Evolutionary conservation across 2,329 filamentous ascomycete species (phyloP), one percentile per base, ranked within the genome.

Genomic region (Trichoderma arundinaceum): DNA sequence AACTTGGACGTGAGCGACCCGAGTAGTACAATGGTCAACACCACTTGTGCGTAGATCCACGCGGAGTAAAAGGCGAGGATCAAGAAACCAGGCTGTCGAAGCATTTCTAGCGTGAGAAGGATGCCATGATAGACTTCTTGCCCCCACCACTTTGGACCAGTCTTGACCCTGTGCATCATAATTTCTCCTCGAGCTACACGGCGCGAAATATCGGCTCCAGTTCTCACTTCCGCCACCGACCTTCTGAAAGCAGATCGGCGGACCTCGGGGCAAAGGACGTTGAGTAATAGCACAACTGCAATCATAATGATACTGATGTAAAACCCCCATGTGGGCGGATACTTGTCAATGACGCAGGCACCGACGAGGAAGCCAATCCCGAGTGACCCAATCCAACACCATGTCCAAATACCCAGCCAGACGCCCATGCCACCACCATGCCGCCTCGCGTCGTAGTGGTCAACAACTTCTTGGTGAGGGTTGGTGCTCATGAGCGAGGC

Each of bases 401-500:
- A 94, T 0, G 89, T 88, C 90, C 90, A 93, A 63, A 91, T 82
- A 1, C 90, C 89, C 9, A 92, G 81, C 91, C 91, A 94, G n/a
- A 91, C 79, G 0, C 91, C 91, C 80, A 93, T 88, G 0, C 91
- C 91, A 12, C 91, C 90, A 7, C 91, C 91, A 72, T 92, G 89
- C 46, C 90, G 83, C 63, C 91, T 85, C 17, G 90, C 85, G 74
- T 93, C 91, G 70, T 86, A 86, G 12, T 83, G 77, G 65, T 89
- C 84, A 1, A 90, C 88, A 19, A 90, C 78, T 72, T 92, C 90
- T 76, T 92, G 88, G 71, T 92, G 90, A 1, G 91, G 90, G 56
- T 88, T 87, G 46, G 83, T 81, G 71, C 88, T 90, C 82, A 92
- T 90, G 22, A 93, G 77, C 0, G 90, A 92, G 4, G 89, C 88